These are phyloP conservation scores for Candida boleticola DNA, from an alignment of 805 yeast species.

Conservation along the genomic window DNA sequence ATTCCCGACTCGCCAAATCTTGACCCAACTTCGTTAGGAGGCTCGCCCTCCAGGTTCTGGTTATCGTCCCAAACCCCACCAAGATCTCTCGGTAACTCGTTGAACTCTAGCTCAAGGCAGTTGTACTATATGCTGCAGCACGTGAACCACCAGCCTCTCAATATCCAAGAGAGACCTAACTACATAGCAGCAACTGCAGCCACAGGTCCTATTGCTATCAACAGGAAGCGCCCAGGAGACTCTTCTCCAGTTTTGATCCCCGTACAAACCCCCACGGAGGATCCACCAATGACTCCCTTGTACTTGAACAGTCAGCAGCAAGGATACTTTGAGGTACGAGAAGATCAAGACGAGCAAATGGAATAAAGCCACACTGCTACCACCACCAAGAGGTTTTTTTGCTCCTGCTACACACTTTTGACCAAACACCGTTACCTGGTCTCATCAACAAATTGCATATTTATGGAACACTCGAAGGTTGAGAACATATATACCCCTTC, in stretches of 20 bases:
- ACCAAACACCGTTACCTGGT: no score
- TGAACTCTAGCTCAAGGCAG: conserved; percentile 5
- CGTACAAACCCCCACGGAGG: conserved; percentile 42
- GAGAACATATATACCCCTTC: no score
- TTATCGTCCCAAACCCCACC: conserved; percentile 56
- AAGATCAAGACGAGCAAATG: conserved; percentile 7
- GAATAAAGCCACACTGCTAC: no score
- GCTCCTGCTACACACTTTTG: no score
- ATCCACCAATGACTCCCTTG: conserved; percentile 45
- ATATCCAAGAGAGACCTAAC: conserved; percentile 2
- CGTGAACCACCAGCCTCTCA: background rate
- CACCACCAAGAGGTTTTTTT: no score
- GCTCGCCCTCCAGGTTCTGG: conserved; percentile 56
- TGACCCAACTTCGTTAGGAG: conserved; percentile 50
- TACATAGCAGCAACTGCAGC: background rate
- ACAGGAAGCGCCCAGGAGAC: conserved; percentile 9
- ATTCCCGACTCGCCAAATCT: conserved; percentile 53
- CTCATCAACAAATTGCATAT: no score
- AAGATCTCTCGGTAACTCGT: conserved; percentile 23
- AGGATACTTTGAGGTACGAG: conserved; percentile 8
- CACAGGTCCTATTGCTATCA: background rate
- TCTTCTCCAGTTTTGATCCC: conserved; percentile 36
- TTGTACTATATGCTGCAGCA: conserved; percentile 8
- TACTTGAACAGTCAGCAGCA: conserved; percentile 15
- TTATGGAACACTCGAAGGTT: no score